Percentiles rank a stretch among this genome's conserved stretches.
phyloP scores from a whole-genome alignment of 1,139 yeast genomes.

The Geotrichum siamense region DNA sequence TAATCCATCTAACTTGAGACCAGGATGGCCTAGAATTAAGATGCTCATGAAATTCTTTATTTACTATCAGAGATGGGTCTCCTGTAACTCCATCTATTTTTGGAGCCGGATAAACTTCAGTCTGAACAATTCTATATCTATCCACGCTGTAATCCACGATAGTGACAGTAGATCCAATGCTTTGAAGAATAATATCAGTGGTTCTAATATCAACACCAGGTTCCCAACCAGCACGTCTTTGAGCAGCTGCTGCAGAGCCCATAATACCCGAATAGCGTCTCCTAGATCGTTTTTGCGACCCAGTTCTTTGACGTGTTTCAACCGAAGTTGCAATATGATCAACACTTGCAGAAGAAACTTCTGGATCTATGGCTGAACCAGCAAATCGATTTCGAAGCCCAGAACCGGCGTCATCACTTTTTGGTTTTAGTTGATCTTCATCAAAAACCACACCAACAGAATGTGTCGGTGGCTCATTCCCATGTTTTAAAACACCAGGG shows the following conservation, averaged over 20 bases:
- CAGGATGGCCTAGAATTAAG: conserved; percentile 38
- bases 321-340: background rate
- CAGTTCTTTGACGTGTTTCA: background rate
- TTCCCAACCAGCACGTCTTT: conserved; percentile 43
- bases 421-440: conserved; percentile 1
- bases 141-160: conserved; percentile 42
- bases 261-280: conserved; percentile 21
- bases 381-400: background rate
- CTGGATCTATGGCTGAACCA: background rate
- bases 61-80: conserved; percentile 16
- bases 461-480: conserved; percentile 3
- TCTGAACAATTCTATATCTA: conserved; percentile 39
- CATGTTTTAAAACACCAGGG: conserved; percentile 13
- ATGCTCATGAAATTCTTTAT: conserved; percentile 23
- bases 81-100: conserved; percentile 8
- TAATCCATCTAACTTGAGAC: conserved; percentile 49
- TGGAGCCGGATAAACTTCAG: conserved; percentile 23
- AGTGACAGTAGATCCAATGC: conserved; percentile 44
- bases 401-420: background rate
- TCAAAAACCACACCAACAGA: conserved; percentile 10
- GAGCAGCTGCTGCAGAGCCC: conserved; percentile 21
- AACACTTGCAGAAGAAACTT: background rate
- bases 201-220: conserved; percentile 48
- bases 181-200: conserved; percentile 43
- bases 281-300: conserved; percentile 11